Conservation (phyloP, 2,329 filamentous ascomycete genomes). For the Decorospora gaudefroyi region DNA sequence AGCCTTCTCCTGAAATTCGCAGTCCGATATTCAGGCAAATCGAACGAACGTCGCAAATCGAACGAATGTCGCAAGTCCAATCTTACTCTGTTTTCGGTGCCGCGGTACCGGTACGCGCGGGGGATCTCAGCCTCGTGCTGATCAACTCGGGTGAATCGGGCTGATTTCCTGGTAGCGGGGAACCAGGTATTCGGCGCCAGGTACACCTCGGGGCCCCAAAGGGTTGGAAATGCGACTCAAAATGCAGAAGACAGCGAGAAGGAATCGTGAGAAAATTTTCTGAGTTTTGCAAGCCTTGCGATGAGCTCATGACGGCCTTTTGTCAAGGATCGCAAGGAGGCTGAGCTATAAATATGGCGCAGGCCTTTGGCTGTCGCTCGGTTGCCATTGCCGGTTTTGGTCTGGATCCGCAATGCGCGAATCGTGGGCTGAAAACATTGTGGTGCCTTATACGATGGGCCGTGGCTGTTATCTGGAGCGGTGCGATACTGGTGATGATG, state of each 20-base stretch:
- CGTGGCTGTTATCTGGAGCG: no score
- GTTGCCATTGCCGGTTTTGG: slow-evolving; percentile 11
- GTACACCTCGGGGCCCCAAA: background rate
- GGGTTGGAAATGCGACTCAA: background rate
- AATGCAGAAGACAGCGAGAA: background rate
- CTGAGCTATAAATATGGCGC: slow-evolving; percentile 24
- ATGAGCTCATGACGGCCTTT: background rate
- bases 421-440: slow-evolving; percentile 18
- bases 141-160: slow-evolving; percentile 5
- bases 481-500: no score
- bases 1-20: background rate
- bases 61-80: no score
- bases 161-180: slow-evolving; percentile 1
- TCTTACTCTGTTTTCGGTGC: no score
- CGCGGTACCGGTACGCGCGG: slow-evolving; percentile 1
- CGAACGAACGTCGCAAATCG: slow-evolving; percentile 8
- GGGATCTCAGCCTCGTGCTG: slow-evolving; percentile 9
- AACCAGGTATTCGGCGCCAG: slow-evolving; percentile 2
- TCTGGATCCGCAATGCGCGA: slow-evolving; percentile 8
- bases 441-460: no score
- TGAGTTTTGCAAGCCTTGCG: background rate
- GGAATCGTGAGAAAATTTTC: background rate
- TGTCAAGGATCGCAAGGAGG: slow-evolving; percentile 6
- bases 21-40: slow-evolving; percentile 1
- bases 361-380: slow-evolving; percentile 11